Evolutionary conservation across 495 filamentous ascomycete species (phyloP).

Genomic region (Podospora fimiseda): DNA sequence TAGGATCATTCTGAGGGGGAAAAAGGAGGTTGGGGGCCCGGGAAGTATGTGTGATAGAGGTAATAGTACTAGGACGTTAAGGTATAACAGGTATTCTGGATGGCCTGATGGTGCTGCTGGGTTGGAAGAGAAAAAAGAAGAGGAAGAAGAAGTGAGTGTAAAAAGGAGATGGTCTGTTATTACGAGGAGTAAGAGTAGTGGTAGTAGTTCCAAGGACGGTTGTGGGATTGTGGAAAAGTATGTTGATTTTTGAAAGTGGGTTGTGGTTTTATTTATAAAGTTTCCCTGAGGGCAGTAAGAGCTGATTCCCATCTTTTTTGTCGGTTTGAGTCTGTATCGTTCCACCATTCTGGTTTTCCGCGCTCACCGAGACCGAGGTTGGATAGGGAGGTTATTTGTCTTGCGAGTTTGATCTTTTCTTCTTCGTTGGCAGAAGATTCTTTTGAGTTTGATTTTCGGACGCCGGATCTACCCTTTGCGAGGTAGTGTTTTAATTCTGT

Average conservation of each 20-base stretch:
- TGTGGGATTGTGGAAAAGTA: conserved; percentile 4
- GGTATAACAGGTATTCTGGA: conserved; percentile 19
- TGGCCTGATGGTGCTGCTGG: conserved; percentile 13
- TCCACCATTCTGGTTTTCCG: conserved; percentile 17
- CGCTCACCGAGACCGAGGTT: conserved; percentile 12
- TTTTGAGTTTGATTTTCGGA: background rate
- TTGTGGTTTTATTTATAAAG: background rate
- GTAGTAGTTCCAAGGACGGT: background rate
- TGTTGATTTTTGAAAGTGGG: conserved; percentile 11
- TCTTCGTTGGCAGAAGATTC: background rate
- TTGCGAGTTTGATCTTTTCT: background rate
- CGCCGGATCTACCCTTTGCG: conserved; percentile 5
- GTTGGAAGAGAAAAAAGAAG: conserved; percentile 14
- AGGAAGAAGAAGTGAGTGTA: conserved; percentile 9
- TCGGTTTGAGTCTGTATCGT: conserved; percentile 8
- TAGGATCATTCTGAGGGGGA: conserved; percentile 13
- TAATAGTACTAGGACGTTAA: no score
- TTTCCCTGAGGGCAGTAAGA: conserved; percentile 1
- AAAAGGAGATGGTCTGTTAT: background rate
- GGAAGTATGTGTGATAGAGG: conserved; percentile 11
- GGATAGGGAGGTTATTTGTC: background rate
- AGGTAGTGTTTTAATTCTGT: conserved; percentile 11
- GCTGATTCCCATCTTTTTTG: conserved; percentile 9
- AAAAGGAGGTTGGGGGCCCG: background rate
- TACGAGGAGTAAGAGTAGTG: conserved; percentile 1